Percentiles rank a stretch among this genome's conserved stretches.
These are phyloP conservation scores for Cryptococcus floricola DNA, from an alignment of 1,284 basidiomycete species.

Conservation along the genomic window DNA sequence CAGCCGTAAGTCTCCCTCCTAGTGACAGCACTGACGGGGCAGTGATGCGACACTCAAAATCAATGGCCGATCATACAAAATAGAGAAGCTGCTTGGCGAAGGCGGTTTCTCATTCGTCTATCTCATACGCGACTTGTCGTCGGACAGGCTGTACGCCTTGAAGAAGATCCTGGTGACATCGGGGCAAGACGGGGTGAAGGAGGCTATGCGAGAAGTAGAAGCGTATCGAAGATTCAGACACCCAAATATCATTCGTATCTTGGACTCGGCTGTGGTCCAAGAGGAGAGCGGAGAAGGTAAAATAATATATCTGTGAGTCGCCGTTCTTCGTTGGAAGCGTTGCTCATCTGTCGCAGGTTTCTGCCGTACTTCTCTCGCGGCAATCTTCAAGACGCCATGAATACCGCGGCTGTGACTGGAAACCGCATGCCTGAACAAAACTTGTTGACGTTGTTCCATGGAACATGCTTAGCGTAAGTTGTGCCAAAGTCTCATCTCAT, in stretches of 20 bases:
- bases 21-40: not conserved
- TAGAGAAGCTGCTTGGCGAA: constrained; percentile 84
- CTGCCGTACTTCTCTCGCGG: constrained; percentile 55
- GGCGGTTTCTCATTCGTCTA: constrained; percentile 95
- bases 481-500: not conserved
- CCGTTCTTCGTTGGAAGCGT: not conserved
- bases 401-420: constrained; percentile 75
- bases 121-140: constrained; percentile 66
- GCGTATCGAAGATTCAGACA: constrained; percentile 86
- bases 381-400: constrained; percentile 93
- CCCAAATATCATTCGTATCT: constrained; percentile 52
- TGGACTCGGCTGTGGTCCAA: constrained; percentile 88
- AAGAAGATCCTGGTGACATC: constrained; percentile 92
- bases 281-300: constrained; percentile 76
- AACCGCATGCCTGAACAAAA: constrained; percentile 81
- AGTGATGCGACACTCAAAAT: constrained; percentile 70
- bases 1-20: constrained; percentile 36
- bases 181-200: constrained; percentile 52
- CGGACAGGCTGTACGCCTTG: constrained; percentile 78
- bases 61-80: constrained; percentile 86
- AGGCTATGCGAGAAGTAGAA: constrained; percentile 82
- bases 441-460: constrained; percentile 84
- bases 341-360: constrained; percentile 22
- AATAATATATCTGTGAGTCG: constrained; percentile 71
- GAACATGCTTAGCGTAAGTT: constrained; percentile 75